Base-by-base conservation (phyloP, 2,329 filamentous ascomycete genomes). In the Fusarium hostae region DNA sequence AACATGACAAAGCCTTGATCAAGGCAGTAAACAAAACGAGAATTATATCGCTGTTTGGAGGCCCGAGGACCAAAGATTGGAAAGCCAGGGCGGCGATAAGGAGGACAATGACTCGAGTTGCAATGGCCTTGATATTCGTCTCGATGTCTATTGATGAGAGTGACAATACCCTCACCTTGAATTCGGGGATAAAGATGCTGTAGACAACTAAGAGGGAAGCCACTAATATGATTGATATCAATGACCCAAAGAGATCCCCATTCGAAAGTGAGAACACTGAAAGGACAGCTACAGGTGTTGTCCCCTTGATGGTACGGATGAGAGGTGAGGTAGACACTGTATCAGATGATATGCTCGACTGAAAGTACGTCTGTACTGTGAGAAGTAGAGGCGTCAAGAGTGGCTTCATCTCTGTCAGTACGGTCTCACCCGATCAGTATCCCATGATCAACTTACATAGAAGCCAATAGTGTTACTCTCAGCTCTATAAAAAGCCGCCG, bases 1-100 rank as follows among this genome's bases (percentile, higher is more conserved):
- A 81, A 82, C 82, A 85, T 4, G 77, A 72, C 1, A 74, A 61
- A 0, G 79, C 78, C 26, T 83, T 84, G 0, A 69, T 48, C 0
- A 77, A 26, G 0, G 78, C 81, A 4, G 81, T 41, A 0, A 68
- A 18, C 1, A 82, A 10, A 0, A 70, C 68, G 2, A 68, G 39
- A 5, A 63, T 37, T 13, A 76, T 9, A 1, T 70, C 44, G 6
- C 58, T 68, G 7, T 59, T 65, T 1, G 74, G 72, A 4, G 78
- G 66, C 1, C 79, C 81, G 30, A 79, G 68, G 0, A 72, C 18
- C 5, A 74, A 28, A 0, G 48, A 48, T 43, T 82, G 75, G 1
- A 72, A 15, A 3, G 37, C 54, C 3, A 78, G 26, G 7, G 67
- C 40, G 5, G 55, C 18, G 2, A 56, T 12, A 5, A 81, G 48